Evolutionary conservation across 2,329 filamentous ascomycete species (phyloP).

Genomic region (Hysterium pulicare): DNA sequence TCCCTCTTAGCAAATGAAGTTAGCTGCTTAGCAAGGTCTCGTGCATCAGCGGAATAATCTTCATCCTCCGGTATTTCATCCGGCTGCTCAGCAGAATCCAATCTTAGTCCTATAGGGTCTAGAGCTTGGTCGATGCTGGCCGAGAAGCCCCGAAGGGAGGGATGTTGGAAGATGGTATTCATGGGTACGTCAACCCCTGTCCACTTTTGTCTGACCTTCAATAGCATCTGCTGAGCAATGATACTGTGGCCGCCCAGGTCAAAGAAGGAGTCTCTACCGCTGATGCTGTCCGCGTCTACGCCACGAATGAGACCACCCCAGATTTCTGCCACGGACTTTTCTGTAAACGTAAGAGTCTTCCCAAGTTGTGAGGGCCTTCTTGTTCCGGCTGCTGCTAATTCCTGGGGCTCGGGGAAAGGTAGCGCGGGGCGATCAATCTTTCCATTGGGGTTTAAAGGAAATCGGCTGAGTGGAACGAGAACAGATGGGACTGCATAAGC

Average conservation of each 20-base stretch:
- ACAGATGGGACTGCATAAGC: constrained; percentile 72
- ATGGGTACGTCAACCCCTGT: constrained; percentile 66
- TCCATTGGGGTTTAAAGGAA: constrained; percentile 65
- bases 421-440: constrained; percentile 78
- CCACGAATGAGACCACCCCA: constrained; percentile 71
- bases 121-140: constrained; percentile 50
- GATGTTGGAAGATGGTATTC: constrained; percentile 65
- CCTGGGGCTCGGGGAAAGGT: constrained; percentile 74
- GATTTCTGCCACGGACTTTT: constrained; percentile 64
- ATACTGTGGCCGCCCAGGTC: constrained; percentile 79
- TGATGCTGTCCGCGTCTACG: constrained; percentile 65
- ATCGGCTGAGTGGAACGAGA: constrained; percentile 67
- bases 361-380: constrained; percentile 44
- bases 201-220: constrained; percentile 63
- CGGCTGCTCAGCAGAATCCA: constrained; percentile 36
- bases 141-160: constrained; percentile 58
- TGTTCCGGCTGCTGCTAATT: constrained; percentile 57
- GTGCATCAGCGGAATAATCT: constrained; percentile 53
- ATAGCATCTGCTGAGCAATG: constrained; percentile 75
- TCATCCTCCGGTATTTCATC: constrained; percentile 49
- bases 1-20: constrained; percentile 31
- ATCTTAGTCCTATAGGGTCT: constrained; percentile 47
- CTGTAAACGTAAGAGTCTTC: constrained; percentile 53
- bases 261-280: constrained; percentile 65
- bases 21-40: constrained; percentile 50